Base-by-base conservation (phyloP, 2,329 filamentous ascomycete genomes). In the Dryadomyces quercus-mongolicae region DNA sequence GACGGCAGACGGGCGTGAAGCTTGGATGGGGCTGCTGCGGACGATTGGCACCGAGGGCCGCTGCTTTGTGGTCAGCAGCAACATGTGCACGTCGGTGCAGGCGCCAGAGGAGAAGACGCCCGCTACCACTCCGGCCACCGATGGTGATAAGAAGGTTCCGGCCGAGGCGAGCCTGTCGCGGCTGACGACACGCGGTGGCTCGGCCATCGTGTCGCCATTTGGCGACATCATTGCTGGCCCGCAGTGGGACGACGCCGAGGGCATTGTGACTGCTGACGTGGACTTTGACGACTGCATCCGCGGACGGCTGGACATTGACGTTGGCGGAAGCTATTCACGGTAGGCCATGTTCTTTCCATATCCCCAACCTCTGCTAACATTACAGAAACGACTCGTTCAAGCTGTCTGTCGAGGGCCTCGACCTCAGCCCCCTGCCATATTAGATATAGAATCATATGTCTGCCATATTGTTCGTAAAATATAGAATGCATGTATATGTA, bases 231-330 rank as follows among this genome's bases (percentile, higher is more conserved):
- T 95, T 1, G 81, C 81, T 1, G 89, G 86, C 0, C 91, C 91
- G 0, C 72, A 93, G 56, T 95, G 90, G 90, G 87, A 95, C 56
- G 84, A 91, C 57, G 69, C 84, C 54, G 74, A 80, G 4, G 78
- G 81, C 0, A 66, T 95, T 34, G 70, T 90, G 52, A 78, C 79
- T 38, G 75, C 80, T 0, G 87, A 93, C 59, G 84, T 91, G 3
- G 89, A 96, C 63, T 85, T 96, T 62, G 86, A 94, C 49, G 89
- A 95, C 60, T 95, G 91, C 62, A 80, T 90, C 60, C 76, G 88
- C 10, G 91, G 90, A 0, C 74, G 88, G 52, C 66, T 95, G 59
- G 90, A 95, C 66, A 67, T 95, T 49, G 91, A 95, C 71, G 82
- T 88, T 42, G 88, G 82, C 2, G 91, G 91, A 0, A 90, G 85